Evolutionary conservation across 805 yeast genomes (phyloP).

Genomic region (Yarrowia divulgata): DNA sequence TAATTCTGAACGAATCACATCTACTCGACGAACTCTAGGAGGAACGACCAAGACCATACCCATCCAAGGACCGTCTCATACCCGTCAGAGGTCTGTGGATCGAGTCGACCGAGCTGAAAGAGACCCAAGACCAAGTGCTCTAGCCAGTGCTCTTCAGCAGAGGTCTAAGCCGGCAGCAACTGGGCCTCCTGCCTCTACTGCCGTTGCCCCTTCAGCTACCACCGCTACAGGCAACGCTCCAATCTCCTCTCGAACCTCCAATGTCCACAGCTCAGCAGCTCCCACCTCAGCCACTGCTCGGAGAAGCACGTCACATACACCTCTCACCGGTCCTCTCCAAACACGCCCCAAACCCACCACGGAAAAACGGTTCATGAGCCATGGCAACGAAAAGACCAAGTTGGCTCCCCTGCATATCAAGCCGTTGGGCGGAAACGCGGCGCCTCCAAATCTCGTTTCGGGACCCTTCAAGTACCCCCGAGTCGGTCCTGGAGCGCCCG

Average conservation of each 20-base stretch:
- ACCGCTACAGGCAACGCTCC: neutral
- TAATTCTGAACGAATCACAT: neutral
- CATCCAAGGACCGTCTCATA: neutral
- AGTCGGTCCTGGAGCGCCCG: neutral
- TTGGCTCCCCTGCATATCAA: conserved; percentile 32
- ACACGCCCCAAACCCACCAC: conserved; percentile 10
- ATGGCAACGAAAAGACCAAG: conserved; percentile 25
- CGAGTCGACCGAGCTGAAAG: conserved; percentile 4
- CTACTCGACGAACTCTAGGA: neutral
- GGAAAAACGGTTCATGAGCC: conserved; percentile 35
- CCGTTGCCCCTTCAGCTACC: neutral
- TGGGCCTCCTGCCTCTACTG: neutral
- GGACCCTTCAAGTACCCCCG: conserved; percentile 33
- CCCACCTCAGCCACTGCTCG: neutral
- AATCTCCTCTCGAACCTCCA: neutral
- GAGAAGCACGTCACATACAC: conserved; percentile 7
- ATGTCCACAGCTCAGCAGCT: neutral
- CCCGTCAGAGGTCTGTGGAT: conserved; percentile 24
- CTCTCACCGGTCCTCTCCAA: conserved; percentile 6
- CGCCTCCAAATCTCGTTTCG: neutral
- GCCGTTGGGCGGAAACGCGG: conserved; percentile 3
- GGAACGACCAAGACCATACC: conserved; percentile 2
- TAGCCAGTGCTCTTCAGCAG: conserved; percentile 5
- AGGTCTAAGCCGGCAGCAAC: neutral
- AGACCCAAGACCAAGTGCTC: neutral